Base-by-base conservation (phyloP, 2,329 filamentous ascomycete genomes). In the Lecanicillium sp. region DNA sequence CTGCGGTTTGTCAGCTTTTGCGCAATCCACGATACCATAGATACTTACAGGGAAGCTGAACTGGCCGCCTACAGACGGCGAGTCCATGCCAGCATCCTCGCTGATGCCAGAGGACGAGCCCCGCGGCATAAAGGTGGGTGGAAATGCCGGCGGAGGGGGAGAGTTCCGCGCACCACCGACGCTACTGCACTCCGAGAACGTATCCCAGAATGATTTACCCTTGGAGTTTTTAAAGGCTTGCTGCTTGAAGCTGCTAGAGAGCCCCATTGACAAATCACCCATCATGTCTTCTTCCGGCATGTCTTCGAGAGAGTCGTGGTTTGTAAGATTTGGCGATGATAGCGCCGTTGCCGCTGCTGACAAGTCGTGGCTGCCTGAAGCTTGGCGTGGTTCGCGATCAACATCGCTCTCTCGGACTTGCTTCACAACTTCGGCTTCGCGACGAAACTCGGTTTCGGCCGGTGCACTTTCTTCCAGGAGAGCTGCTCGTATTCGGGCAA, bases 381-480 rank as follows among this genome's bases (percentile, higher is more conserved):
- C 45, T 39, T 65, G 53, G 49, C 58, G 57, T 42, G 58, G 65
- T 41, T 77, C 74, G 12, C 79, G 63, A 35, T 79, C 77, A 46
- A 81, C 74, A 52, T 96, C 89, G 50, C 83, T 90, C 59, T 97
- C 92, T 30, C 88, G 84, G 19, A 97, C 89, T 61, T 96, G 92
- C 36, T 87, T 85, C 46, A 98, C 87, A 5, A 97, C 92, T 61
- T 97, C 90, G 28, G 90, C 88, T 66, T 98, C 92, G 29, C 88
- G 82, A 37, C 85, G 81, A 41, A 87, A 80, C 59, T 98, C 92
- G 30, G 84, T 83, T 51, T 98, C 92, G 9, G 94, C 71, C 0
- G 92, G 92, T 0, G 88, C 79, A 13, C 78, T 76, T 64, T 98
- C 92, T 63, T 98, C 92, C 41, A 86, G 72, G 1, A 98, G 72